These are phyloP conservation scores for Fonsecaea multimorphosa DNA, from an alignment of 2,329 filamentous ascomycete genomes.

Conservation along the genomic window DNA sequence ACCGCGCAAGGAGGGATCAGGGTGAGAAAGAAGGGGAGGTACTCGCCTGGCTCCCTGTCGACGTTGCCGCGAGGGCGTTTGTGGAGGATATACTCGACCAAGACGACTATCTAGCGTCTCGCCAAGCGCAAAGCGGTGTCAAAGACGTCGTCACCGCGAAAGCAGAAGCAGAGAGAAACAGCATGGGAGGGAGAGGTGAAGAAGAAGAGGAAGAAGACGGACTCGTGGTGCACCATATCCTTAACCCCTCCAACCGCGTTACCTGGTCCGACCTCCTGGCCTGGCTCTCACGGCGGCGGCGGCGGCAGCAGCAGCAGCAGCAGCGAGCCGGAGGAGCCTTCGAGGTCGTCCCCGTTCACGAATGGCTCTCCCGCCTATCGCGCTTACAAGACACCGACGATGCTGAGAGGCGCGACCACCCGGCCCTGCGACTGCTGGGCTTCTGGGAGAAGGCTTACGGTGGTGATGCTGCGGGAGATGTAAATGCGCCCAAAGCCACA, in stretches of 20 bases:
- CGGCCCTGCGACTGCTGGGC: conserved; percentile 56
- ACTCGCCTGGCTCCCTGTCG: conserved; percentile 53
- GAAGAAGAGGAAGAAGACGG: too few species aligned
- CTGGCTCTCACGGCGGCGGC: conserved; percentile 11
- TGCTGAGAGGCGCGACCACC: conserved; percentile 52
- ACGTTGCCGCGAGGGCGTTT: conserved; percentile 49
- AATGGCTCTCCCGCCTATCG: conserved; percentile 54
- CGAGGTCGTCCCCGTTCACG: conserved; percentile 50
- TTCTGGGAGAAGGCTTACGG: conserved; percentile 57
- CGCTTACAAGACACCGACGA: conserved; percentile 36
- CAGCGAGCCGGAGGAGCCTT: conserved; percentile 6
- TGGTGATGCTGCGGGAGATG: not conserved
- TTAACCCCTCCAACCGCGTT: conserved; percentile 51
- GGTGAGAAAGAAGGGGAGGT: conserved; percentile 45
- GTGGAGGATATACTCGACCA: conserved; percentile 33
- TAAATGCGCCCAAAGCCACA: not conserved
- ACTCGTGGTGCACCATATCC: conserved; percentile 54
- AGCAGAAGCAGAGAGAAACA: not conserved
- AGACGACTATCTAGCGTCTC: not conserved
- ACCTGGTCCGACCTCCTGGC: conserved; percentile 22
- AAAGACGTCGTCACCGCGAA: not conserved
- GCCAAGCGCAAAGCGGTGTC: not conserved
- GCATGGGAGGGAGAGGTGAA: not conserved
- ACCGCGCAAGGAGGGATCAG: not conserved
- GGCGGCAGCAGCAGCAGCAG: not conserved